These are phyloP conservation scores for Pyrenophora graminea DNA, from an alignment of 2,329 filamentous ascomycete species.

Conservation along the genomic window DNA sequence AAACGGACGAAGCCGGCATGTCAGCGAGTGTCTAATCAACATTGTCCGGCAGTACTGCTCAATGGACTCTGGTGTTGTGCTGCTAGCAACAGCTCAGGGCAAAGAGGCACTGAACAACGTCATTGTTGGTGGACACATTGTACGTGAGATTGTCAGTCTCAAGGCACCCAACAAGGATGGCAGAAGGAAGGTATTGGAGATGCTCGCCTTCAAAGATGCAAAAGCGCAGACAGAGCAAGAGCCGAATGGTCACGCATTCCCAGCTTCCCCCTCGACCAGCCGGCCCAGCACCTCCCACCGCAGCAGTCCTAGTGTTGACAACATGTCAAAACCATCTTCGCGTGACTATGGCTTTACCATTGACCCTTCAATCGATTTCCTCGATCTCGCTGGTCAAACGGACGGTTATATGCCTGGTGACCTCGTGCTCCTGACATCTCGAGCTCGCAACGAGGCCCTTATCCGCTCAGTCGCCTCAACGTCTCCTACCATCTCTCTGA, in stretches of 20 bases:
- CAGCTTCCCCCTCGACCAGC: conserved; percentile 55
- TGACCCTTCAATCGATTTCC: conserved; percentile 79
- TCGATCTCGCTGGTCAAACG: conserved; percentile 90
- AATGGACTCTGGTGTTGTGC: conserved; percentile 76
- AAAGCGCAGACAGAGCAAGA: conserved; percentile 30
- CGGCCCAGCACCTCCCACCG: conserved; percentile 50
- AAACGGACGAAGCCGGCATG: conserved; percentile 87
- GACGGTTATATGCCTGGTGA: conserved; percentile 99
- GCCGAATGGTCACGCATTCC: conserved; percentile 38
- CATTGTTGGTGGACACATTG: conserved; percentile 87
- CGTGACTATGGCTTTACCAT: conserved; percentile 66
- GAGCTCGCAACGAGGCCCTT: conserved; percentile 88
- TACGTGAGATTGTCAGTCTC: conserved; percentile 85
- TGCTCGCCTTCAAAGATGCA: conserved; percentile 62
- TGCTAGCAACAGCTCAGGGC: conserved; percentile 87
- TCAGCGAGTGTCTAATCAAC: conserved; percentile 85
- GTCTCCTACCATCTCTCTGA: conserved; percentile 61
- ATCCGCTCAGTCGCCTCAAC: conserved; percentile 72
- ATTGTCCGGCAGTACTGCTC: conserved; percentile 84
- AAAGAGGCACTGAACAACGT: conserved; percentile 93
- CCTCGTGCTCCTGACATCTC: conserved; percentile 79
- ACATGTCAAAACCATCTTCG: conserved; percentile 38
- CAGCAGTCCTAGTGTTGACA: conserved; percentile 47
- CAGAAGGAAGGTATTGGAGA: conserved; percentile 79
- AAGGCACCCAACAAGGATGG: conserved; percentile 94